Base-by-base conservation (phyloP, 2,329 filamentous ascomycete genomes). In the Curvularia spicifera region DNA sequence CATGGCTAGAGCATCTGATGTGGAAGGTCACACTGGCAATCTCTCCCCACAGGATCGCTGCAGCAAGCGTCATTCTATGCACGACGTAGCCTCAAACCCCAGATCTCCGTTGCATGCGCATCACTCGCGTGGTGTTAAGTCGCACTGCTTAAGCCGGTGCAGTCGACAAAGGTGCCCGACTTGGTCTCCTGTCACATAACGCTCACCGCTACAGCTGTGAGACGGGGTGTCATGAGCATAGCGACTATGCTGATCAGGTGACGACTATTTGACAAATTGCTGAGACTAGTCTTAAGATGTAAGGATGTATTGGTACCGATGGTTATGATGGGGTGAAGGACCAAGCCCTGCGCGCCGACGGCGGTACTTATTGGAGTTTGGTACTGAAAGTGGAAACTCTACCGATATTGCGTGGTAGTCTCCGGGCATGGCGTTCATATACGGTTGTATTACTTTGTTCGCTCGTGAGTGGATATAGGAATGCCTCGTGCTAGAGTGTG, bases 71-170 rank as follows among this genome's bases (percentile, higher is more conserved):
- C 24, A 29, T 47, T 37, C 31, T 22, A 24, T 35, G 39, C 35
- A 43, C 24, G n/a, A 33, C 18, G 46, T 37, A 48, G 43, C 29
- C 35, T 37, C 35, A 37, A 15, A 48, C 42, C 44, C 47, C 44
- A 26, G 31, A 52, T 43, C 28, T 43, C 5, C 22, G 42, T 39
- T 40, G 47, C 63, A 65, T 54, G 63, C 47, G 61, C 48, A 53
- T 40, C 46, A 43, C 54, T 64, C 60, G 57, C 63, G 61, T 65
- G 61, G 53, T 51, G 43, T 10, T 15, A 35, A 22, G 60, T 63
- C 37, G 56, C 46, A 51, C 44, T 54, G 35, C 54, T 48, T 29
- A 28, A n/a, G 18, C 37, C 18, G 35, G 47, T 31, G 18, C 15
- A 22, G 22, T 42, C 35, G 35, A n/a, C 2, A 18, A 37, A n/a